phyloP scores from a whole-genome alignment of 345 rosid species.

The Capsella bursapastoris region DNA sequence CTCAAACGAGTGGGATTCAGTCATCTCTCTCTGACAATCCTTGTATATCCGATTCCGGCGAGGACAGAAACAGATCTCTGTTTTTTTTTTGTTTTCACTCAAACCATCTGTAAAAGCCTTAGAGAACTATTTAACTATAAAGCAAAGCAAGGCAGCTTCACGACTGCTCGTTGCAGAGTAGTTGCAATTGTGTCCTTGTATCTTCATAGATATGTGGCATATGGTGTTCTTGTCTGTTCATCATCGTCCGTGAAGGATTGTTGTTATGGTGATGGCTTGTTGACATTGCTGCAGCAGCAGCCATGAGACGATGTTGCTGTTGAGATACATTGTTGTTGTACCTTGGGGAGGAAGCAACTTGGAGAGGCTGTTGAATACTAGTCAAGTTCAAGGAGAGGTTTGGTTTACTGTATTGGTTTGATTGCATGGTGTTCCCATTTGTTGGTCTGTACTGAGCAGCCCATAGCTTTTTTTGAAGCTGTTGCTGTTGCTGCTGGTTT shows the following conservation, averaged over 20 bases:
- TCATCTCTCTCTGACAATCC: conserved; percentile 24
- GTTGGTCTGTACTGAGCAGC: conserved; percentile 55
- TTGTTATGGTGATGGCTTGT: conserved; percentile 24
- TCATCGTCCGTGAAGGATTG: conserved; percentile 29
- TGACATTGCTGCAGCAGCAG: conserved; percentile 51
- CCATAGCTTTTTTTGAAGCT: conserved; percentile 56
- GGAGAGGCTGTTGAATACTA: conserved; percentile 42
- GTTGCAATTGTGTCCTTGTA: conserved; percentile 57
- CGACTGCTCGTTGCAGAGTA: conserved; percentile 61
- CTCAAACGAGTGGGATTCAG: conserved; percentile 20
- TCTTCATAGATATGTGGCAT: conserved; percentile 49
- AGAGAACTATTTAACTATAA: conserved; percentile 25
- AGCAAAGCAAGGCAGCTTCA: conserved; percentile 37
- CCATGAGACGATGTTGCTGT: conserved; percentile 51
- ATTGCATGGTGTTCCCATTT: conserved; percentile 32
- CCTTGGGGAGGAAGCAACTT: conserved; percentile 45
- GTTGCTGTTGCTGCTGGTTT: conserved; percentile 53
- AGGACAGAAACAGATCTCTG: conserved; percentile 25
- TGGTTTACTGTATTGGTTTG: conserved; percentile 53
- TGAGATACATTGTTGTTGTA: conserved; percentile 43
- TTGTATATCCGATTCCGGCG: conserved; percentile 15
- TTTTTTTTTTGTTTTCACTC: neutral
- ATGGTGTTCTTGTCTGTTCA: conserved; percentile 59
- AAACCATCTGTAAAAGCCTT: conserved; percentile 7
- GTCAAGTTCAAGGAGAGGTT: conserved; percentile 47